A percentile compares a stretch with the other conserved stretches of the same genome.
Conservation (phyloP, 73 alveolate genomes). For the Breviolum minutum region DNA sequence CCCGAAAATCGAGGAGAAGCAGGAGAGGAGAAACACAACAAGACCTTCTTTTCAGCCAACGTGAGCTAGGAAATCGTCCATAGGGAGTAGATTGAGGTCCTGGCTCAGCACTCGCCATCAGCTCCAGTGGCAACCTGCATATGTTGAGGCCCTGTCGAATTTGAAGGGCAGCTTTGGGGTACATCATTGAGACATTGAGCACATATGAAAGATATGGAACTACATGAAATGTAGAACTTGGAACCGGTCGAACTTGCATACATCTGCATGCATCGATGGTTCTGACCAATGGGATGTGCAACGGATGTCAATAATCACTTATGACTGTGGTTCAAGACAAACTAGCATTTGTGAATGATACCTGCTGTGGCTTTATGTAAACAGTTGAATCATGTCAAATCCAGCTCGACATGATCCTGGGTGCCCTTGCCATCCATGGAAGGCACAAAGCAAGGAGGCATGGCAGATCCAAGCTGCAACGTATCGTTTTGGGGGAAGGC, state of each 20-base stretch:
- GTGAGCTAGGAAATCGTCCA: not conserved
- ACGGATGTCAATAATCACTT: too few species aligned
- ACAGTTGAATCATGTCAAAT: not conserved
- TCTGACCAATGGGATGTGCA: too few species aligned
- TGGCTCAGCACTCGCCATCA: conserved; percentile 78
- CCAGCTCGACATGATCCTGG: not conserved
- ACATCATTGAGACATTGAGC: not conserved
- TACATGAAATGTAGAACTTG: too few species aligned
- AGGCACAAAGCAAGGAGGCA: not conserved
- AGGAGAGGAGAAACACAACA: too few species aligned
- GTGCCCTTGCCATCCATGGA: conserved; percentile 5
- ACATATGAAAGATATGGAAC: too few species aligned
- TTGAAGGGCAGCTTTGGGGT: not conserved
- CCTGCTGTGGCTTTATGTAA: too few species aligned
- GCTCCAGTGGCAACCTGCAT: not conserved
- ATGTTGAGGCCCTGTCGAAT: not conserved
- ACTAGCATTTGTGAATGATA: too few species aligned
- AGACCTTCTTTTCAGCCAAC: not conserved
- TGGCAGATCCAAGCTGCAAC: not conserved
- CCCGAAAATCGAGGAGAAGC: not conserved
- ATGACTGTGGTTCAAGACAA: too few species aligned
- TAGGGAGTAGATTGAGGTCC: not conserved
- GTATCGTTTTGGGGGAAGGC: too few species aligned
- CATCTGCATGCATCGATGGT: too few species aligned
- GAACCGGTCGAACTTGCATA: too few species aligned